These are phyloP conservation scores for Testicularia cyperi DNA, from an alignment of 1,284 basidiomycete genomes.

Conservation along the genomic window DNA sequence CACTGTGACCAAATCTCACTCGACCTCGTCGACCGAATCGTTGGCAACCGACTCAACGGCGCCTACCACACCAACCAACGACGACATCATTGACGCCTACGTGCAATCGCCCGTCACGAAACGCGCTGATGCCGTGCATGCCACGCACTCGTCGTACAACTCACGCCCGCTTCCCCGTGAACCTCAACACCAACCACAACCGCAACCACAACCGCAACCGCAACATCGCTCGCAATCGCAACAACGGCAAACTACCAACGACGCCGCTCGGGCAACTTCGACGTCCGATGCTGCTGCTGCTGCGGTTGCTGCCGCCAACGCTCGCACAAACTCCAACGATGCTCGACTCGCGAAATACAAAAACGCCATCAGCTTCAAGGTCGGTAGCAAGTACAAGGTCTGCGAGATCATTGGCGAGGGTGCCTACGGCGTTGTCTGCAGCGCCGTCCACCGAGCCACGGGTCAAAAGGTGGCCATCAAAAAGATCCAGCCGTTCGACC, in stretches of 20 bases:
- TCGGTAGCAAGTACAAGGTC: conserved; percentile 56
- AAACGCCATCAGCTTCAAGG: conserved; percentile 50
- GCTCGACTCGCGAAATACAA: conserved; percentile 25
- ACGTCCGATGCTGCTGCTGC: not conserved
- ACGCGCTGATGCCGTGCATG: no score
- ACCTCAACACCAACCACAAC: not conserved
- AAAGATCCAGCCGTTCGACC: conserved; percentile 58
- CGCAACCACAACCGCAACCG: conserved; percentile 1
- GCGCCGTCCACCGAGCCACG: conserved; percentile 59
- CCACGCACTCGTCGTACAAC: no score
- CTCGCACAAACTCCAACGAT: no score
- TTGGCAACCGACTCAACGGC: not conserved
- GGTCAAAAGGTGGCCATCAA: conserved; percentile 63
- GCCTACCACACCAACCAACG: not conserved
- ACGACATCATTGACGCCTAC: conserved; percentile 1
- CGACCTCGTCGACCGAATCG: not conserved
- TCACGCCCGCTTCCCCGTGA: no score
- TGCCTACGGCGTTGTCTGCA: conserved; percentile 62
- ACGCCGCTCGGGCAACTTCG: not conserved
- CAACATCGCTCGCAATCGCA: not conserved
- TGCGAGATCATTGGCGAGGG: conserved; percentile 63
- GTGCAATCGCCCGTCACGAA: no score
- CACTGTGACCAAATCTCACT: not conserved
- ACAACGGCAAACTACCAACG: not conserved
- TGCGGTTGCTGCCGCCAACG: conserved; percentile 1